Evolutionary conservation across 208 protist species (phyloP).

Genomic region (Leishmania major): DNA sequence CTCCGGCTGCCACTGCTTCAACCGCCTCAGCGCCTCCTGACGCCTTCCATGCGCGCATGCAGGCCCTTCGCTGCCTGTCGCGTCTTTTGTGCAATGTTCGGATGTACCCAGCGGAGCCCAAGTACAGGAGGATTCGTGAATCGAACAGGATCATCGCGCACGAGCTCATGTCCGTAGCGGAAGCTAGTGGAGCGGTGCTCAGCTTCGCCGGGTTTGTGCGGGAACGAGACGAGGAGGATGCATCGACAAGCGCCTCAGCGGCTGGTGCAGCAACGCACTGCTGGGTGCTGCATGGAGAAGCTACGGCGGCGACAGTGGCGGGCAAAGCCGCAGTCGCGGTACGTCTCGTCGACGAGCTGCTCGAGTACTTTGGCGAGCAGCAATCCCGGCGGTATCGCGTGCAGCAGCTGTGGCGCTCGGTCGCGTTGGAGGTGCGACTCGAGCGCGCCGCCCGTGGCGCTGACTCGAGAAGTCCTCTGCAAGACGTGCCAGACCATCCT

Average conservation of each 20-base stretch:
- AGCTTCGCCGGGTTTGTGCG: constrained; percentile 48
- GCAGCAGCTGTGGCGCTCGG: constrained; percentile 30
- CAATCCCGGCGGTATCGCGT: constrained; percentile 28
- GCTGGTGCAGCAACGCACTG: neutral
- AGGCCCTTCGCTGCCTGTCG: constrained; percentile 44
- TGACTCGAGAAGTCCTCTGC: neutral
- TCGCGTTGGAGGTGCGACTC: constrained; percentile 57
- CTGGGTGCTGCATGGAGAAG: constrained; percentile 20
- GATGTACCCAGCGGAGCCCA: constrained; percentile 40
- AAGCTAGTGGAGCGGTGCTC: constrained; percentile 44
- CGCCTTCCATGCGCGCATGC: constrained; percentile 22
- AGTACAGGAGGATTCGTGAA: constrained; percentile 59
- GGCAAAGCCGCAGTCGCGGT: constrained; percentile 2
- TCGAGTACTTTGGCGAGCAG: constrained; percentile 22
- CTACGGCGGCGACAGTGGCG: neutral
- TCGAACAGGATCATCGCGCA: constrained; percentile 37
- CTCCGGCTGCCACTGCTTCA: neutral
- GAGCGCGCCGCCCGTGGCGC: constrained; percentile 37
- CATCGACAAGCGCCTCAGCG: neutral
- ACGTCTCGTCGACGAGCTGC: constrained; percentile 17
- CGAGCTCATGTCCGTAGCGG: constrained; percentile 53
- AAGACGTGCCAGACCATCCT: neutral
- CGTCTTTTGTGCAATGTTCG: constrained; percentile 56
- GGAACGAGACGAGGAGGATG: neutral
- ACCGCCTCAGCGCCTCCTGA: neutral